These are phyloP conservation scores for Onygena corvina DNA, from an alignment of 2,329 filamentous ascomycete genomes.

Conservation along the genomic window DNA sequence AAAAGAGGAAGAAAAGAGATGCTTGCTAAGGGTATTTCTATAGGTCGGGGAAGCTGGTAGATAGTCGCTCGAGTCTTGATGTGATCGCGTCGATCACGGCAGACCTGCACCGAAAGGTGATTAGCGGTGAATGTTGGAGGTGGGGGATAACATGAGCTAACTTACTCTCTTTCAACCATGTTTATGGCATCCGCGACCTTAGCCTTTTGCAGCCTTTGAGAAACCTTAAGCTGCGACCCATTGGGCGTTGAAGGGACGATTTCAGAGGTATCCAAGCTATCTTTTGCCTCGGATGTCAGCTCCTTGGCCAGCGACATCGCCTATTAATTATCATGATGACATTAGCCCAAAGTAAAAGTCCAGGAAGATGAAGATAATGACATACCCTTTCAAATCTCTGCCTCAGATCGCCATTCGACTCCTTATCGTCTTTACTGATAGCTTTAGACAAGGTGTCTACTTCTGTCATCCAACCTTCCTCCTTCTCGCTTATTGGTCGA, in stretches of 20 bases:
- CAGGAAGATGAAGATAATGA: background rate
- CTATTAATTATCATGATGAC: constrained; percentile 14
- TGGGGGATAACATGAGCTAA: constrained; percentile 5
- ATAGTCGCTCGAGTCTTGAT: constrained; percentile 30
- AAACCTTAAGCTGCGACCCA: constrained; percentile 24
- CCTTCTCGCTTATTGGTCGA: constrained; percentile 36
- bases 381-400: constrained; percentile 32
- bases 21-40: background rate
- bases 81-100: constrained; percentile 35
- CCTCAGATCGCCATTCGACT: constrained; percentile 11
- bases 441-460: constrained; percentile 30
- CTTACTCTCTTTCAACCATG: constrained; percentile 40
- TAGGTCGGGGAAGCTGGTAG: constrained; percentile 21
- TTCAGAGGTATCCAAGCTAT: constrained; percentile 22
- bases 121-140: background rate
- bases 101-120: constrained; percentile 21
- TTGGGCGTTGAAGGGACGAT: constrained; percentile 21
- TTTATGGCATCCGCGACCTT: constrained; percentile 38
- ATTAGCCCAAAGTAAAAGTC: background rate
- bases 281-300: constrained; percentile 26
- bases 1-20: background rate
- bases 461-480: constrained; percentile 36
- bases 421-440: constrained; percentile 22
- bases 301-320: constrained; percentile 30
- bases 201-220: constrained; percentile 34